Evolutionary conservation across 805 yeast species (phyloP), one percentile per base, ranked within the genome.

Genomic region (Myxozyma sirexii): DNA sequence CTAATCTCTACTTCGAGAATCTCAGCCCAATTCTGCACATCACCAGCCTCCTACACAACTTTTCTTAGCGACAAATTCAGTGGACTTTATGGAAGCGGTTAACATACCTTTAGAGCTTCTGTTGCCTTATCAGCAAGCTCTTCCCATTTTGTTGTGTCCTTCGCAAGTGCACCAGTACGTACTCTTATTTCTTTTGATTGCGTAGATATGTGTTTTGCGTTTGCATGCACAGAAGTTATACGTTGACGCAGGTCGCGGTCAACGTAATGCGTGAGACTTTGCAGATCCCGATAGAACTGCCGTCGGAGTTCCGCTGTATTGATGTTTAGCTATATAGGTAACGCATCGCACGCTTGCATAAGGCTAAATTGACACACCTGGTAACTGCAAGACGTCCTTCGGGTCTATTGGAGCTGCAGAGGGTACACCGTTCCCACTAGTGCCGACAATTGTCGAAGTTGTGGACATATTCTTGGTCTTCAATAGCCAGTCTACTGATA

Each of bases 1-100:
- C 96, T 74, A 19, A 91, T 73, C 52, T 85, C 84, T 64, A 86
- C 87, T 71, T 90, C 96, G 1, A 88, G 68, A 15, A 80, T 62
- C 69, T 90, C 97, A 0, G 90, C 84, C 65, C 83, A 77, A 44
- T 77, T 76, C 67, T 84, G 88, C 2, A 82, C 69, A 51, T 77
- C 75, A 0, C 76, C 78, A 2, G 73, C 63, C 45, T 72, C 74
- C 62, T 56, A 49, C n/a, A 39, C 27, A 46, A 8, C 17, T 31
- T 19, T 13, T 4, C 26, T 41, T n/a, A 52, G 41, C 12, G 26
- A 27, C 26, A 10, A 26, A 6, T 24, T 27, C 5, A 21, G 15
- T 5, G 7, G 21, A 27, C 33, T 12, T 12, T 7, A 33, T 27
- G 17, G 7, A 19, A 26, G 2, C n/a, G n/a, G 1, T 15, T 12